Base-by-base conservation (phyloP, 768 basidiomycete genomes). In the Lyophyllum semitale region DNA sequence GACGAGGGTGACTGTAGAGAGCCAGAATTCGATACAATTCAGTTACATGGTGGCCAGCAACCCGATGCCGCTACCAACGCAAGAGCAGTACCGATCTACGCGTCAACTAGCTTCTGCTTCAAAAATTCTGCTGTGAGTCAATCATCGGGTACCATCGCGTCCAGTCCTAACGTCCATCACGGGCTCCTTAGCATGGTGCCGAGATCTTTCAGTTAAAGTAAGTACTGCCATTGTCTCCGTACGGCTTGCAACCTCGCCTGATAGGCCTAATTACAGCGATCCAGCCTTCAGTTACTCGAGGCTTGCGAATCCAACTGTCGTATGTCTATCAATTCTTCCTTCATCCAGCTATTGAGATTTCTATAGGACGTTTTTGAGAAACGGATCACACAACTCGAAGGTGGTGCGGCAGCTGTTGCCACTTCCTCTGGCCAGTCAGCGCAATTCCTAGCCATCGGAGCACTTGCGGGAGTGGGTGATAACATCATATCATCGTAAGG, bases 21-120 rank as follows among this genome's bases (percentile, higher is more conserved):
- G 62, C 87, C 88, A 45, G 87, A 89, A 63, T 91, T 91, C 62
- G 89, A 92, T 63, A 91, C 89, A 1, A 74, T 92, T 44, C 89
- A 91, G 68, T 76, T 92, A 5, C 91, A 93, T 65, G 91, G 84
- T 17, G 91, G 91, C 1, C 86, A 90, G 58, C 71, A 69, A 12
- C 78, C 81, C 11, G 88, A 89, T 69, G 68, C 81, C 0, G 66
- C 84, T 1, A 89, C 87, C 0, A 84, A 87, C 53, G 87, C 91
- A 4, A 81, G 90, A 2, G 91, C 90, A 2, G 82, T 84, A 0
- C 91, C 91, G 0, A 91, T 93, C 63, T 91, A 91, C 55, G 83
- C 88, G 0, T 73, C 85, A 13, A 87, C 88, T 3, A 84, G 84
- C 60, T 91, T 84, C 57, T 82, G 84, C 18, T 91, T 91, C 77